Evolutionary conservation across 2,329 filamentous ascomycete species (phyloP).

Genomic region (Fusarium ambrosium): DNA sequence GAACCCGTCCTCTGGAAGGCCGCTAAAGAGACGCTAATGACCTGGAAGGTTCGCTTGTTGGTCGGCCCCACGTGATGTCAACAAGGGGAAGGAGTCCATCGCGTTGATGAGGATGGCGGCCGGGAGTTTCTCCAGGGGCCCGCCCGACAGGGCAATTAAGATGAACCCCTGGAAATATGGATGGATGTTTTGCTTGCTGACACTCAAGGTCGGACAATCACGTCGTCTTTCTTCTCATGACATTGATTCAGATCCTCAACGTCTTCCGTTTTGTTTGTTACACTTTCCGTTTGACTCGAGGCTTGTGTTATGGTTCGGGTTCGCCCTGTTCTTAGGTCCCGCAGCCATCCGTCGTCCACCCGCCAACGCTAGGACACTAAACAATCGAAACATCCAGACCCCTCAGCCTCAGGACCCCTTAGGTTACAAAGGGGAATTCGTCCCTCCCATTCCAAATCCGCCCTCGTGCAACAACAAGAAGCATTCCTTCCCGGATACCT

Average conservation of each 20-base stretch:
- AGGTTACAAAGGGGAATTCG: slow-evolving; percentile 19
- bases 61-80: slow-evolving; percentile 23
- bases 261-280: slow-evolving; percentile 1
- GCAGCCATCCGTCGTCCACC: slow-evolving; percentile 45
- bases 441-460: slow-evolving; percentile 8
- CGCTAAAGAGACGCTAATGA: slow-evolving; percentile 24
- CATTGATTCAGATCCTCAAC: background rate
- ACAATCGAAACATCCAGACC: slow-evolving; percentile 24
- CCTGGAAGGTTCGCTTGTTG: slow-evolving; percentile 20
- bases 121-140: slow-evolving; percentile 34
- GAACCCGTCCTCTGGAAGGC: slow-evolving; percentile 3
- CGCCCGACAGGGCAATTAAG: slow-evolving; percentile 18
- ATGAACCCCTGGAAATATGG: slow-evolving; percentile 35
- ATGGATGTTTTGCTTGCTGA: slow-evolving; percentile 33
- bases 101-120: slow-evolving; percentile 4
- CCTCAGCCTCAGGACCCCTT: slow-evolving; percentile 21
- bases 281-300: background rate
- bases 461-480: slow-evolving; percentile 1
- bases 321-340: slow-evolving; percentile 36
- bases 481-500: slow-evolving; percentile 23
- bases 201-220: background rate
- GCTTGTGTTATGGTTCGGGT: slow-evolving; percentile 6
- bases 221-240: background rate
- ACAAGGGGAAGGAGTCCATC: slow-evolving; percentile 13
- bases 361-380: slow-evolving; percentile 45